Percentiles rank a stretch among this genome's conserved stretches.
These are phyloP conservation scores for Escallonia herrerae DNA, from an alignment of 129 eudicot species.

Conservation along the genomic window DNA sequence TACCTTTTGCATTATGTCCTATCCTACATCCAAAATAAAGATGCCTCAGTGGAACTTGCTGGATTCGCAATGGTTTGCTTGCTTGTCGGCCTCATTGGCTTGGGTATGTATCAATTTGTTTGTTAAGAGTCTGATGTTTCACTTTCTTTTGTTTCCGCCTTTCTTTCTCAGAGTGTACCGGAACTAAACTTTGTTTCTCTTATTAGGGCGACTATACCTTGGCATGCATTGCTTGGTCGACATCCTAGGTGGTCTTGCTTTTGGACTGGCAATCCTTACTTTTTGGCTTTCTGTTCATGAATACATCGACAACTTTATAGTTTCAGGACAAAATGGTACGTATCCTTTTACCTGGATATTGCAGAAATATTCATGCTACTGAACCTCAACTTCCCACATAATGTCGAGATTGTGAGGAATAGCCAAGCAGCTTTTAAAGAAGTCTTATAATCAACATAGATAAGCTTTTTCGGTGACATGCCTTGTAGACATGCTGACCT, in stretches of 20 bases:
- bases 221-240: slow-evolving; percentile 96
- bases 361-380: background rate
- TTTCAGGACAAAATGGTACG: slow-evolving; percentile 83
- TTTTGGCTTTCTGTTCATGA: slow-evolving; percentile 69
- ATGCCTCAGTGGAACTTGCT: slow-evolving; percentile 17
- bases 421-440: background rate
- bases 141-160: background rate
- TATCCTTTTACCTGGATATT: background rate
- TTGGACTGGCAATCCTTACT: slow-evolving; percentile 67
- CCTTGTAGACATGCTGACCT: no score
- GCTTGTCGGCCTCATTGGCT: slow-evolving; percentile 55
- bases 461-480: no score
- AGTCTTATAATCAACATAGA: background rate
- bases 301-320: slow-evolving; percentile 56
- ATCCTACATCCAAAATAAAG: slow-evolving; percentile 30
- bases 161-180: background rate
- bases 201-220: slow-evolving; percentile 78
- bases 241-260: slow-evolving; percentile 65
- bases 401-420: background rate
- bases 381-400: background rate
- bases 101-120: slow-evolving; percentile 34
- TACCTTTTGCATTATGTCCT: slow-evolving; percentile 59
- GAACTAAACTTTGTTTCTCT: slow-evolving; percentile 10
- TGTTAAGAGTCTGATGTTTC: no score
- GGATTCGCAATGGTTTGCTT: slow-evolving; percentile 45